A percentile compares a stretch with the other conserved stretches of the same genome.
These are phyloP conservation scores for Schwanniomyces sp. DNA, from an alignment of 805 yeast genomes.

Conservation along the genomic window DNA sequence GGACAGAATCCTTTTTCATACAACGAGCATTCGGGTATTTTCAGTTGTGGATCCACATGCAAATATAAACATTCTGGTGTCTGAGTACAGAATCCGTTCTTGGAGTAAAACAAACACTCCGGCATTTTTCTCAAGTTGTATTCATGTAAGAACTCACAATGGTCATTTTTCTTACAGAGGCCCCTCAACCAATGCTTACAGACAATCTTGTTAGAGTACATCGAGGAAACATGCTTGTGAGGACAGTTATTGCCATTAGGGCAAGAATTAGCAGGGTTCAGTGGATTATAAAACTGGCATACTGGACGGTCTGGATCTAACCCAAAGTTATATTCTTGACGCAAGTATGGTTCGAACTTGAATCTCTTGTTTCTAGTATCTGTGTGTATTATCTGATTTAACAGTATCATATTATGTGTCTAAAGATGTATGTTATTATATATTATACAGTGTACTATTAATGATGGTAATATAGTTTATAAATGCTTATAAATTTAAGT, in stretches of 20 bases:
- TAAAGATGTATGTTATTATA: background rate
- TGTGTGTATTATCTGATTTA: slow-evolving; percentile 42
- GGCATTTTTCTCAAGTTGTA: slow-evolving; percentile 94
- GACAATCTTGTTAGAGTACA: slow-evolving; percentile 62
- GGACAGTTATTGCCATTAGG: slow-evolving; percentile 87
- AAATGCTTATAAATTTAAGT: background rate
- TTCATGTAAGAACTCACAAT: slow-evolving; percentile 95
- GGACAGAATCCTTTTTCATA: slow-evolving; percentile 90
- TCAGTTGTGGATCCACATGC: slow-evolving; percentile 86
- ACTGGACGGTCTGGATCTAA: slow-evolving; percentile 87
- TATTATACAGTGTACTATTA: background rate
- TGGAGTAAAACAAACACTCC: slow-evolving; percentile 85
- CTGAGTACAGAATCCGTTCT: slow-evolving; percentile 85
- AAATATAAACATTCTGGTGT: slow-evolving; percentile 90
- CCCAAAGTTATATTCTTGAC: slow-evolving; percentile 78
- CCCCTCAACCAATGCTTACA: slow-evolving; percentile 99
- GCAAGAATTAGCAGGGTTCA: slow-evolving; percentile 60
- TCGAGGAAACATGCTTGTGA: slow-evolving; percentile 71
- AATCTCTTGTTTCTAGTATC: slow-evolving; percentile 37
- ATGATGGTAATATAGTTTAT: background rate
- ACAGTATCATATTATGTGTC: slow-evolving; percentile 26
- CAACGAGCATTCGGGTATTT: slow-evolving; percentile 83
- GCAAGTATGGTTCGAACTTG: slow-evolving; percentile 80
- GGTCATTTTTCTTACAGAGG: slow-evolving; percentile 92
- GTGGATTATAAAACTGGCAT: slow-evolving; percentile 66